A percentile compares a stretch with the other conserved stretches of the same genome.
Evolutionary conservation across 495 filamentous ascomycete species (phyloP).

Genomic region (Hypoxylon intermedium): DNA sequence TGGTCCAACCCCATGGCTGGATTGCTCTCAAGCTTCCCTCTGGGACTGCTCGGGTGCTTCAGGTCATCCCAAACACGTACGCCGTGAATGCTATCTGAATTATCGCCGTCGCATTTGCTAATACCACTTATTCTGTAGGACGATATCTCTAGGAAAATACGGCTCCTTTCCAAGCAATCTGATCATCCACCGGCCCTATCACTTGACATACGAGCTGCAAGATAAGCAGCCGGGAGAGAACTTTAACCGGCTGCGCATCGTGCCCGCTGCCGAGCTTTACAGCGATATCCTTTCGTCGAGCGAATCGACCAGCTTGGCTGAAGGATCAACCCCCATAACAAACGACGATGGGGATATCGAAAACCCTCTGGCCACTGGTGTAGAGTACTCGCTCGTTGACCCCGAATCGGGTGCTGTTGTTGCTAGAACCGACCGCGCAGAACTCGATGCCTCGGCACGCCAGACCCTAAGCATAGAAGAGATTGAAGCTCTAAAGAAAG

Average conservation of each 20-base stretch:
- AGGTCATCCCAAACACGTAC: constrained; percentile 80
- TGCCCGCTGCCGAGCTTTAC: constrained; percentile 82
- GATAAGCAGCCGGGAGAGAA: constrained; percentile 66
- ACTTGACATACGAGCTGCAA: constrained; percentile 87
- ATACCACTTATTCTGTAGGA: constrained; percentile 58
- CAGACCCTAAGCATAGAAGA: constrained; percentile 84
- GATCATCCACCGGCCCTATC: constrained; percentile 84
- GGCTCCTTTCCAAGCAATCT: constrained; percentile 86
- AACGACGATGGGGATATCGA: constrained; percentile 45
- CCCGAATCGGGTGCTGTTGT: constrained; percentile 61
- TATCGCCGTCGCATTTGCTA: constrained; percentile 33
- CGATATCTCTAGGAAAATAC: constrained; percentile 86
- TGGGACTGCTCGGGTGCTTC: constrained; percentile 65
- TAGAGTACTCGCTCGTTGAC: constrained; percentile 55
- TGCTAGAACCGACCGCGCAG: constrained; percentile 79
- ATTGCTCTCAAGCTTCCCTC: constrained; percentile 73
- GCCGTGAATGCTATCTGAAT: constrained; percentile 43
- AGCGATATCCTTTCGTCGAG: constrained; percentile 74
- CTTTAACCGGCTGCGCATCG: constrained; percentile 72
- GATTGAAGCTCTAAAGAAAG: constrained; percentile 89
- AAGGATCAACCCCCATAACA: constrained; percentile 41
- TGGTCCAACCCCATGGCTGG: constrained; percentile 68
- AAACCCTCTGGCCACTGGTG: constrained; percentile 34
- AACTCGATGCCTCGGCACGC: constrained; percentile 77
- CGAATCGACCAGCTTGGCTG: constrained; percentile 40